Conservation (phyloP, 2,329 filamentous ascomycete genomes). For the Fusarium tricinctum region DNA sequence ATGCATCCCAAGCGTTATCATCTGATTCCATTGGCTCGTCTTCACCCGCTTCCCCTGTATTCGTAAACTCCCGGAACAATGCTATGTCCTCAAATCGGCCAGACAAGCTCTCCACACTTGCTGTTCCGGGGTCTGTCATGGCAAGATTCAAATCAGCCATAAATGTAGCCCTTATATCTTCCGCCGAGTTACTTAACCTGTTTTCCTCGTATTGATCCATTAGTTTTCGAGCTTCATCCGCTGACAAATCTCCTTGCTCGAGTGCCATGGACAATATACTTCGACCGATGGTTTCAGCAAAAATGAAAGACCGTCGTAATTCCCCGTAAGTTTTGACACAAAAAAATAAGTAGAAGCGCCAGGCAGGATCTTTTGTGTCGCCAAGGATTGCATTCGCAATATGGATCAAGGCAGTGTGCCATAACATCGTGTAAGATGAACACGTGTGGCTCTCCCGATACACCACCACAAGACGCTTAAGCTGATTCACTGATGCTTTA, state of each 20-base stretch:
- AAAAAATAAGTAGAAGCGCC: conserved; percentile 55
- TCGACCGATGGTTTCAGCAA: conserved; percentile 54
- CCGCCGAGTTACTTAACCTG: conserved; percentile 37
- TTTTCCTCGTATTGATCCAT: conserved; percentile 50
- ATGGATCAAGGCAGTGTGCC: conserved; percentile 58
- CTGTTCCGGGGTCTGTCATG: conserved; percentile 52
- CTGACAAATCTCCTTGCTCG: conserved; percentile 51
- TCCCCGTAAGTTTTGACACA: conserved; percentile 58
- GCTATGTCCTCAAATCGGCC: conserved; percentile 53
- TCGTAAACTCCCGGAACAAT: conserved; percentile 53
- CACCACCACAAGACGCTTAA: conserved; percentile 56
- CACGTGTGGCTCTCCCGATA: conserved; percentile 53
- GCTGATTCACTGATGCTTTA: conserved; percentile 54
- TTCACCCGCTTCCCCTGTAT: conserved; percentile 3
- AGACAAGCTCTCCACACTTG: conserved; percentile 54
- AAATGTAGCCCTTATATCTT: conserved; percentile 54
- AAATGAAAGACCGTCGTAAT: conserved; percentile 54
- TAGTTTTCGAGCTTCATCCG: conserved; percentile 48
- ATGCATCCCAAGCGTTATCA: conserved; percentile 17
- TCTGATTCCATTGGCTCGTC: conserved; percentile 32
- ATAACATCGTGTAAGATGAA: conserved; percentile 56
- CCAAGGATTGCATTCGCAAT: conserved; percentile 56
- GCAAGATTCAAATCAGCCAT: conserved; percentile 57
- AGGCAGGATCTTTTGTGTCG: conserved; percentile 49
- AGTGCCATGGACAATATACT: conserved; percentile 56